Evolutionary conservation across 1,139 yeast genomes (phyloP).

Genomic region (Nakaseomyces uthaithaninus): DNA sequence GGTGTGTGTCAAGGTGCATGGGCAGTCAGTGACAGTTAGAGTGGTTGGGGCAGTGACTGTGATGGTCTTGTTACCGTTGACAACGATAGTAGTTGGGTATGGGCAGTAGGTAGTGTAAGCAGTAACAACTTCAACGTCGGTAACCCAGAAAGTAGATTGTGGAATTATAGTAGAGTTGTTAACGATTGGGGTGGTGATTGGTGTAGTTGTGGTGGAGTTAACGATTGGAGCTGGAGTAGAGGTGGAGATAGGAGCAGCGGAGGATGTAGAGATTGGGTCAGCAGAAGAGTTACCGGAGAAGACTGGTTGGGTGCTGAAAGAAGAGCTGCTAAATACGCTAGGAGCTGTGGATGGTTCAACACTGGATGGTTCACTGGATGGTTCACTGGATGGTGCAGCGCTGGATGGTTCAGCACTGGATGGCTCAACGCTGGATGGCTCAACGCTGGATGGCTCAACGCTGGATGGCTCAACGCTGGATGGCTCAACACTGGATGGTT

Average conservation of each 20-base stretch:
- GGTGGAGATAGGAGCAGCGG: neutral
- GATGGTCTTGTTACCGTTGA: slow-evolving; percentile 34
- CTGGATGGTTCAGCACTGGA: neutral
- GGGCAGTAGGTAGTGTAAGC: slow-evolving; percentile 48
- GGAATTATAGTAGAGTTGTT: neutral
- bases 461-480: too few species aligned
- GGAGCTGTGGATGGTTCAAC: neutral
- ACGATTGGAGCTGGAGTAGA: neutral
- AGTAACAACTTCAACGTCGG: slow-evolving; percentile 7
- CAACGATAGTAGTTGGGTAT: slow-evolving; percentile 42
- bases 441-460: too few species aligned
- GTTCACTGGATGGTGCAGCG: neutral
- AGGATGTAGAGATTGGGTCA: neutral
- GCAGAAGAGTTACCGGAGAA: slow-evolving; percentile 3
- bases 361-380: neutral
- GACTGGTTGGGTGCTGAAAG: neutral
- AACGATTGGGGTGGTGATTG: slow-evolving; percentile 1
- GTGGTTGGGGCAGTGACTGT: slow-evolving; percentile 9
- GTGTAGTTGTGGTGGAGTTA: slow-evolving; percentile 1
- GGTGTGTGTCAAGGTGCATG: slow-evolving; percentile 7
- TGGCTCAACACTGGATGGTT: too few species aligned
- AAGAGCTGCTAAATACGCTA: neutral
- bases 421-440: too few species aligned
- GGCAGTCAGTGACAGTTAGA: slow-evolving; percentile 9
- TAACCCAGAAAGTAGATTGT: slow-evolving; percentile 6